phyloP scores from a whole-genome alignment of 495 filamentous ascomycete species.

The Ramalina peruviana region DNA sequence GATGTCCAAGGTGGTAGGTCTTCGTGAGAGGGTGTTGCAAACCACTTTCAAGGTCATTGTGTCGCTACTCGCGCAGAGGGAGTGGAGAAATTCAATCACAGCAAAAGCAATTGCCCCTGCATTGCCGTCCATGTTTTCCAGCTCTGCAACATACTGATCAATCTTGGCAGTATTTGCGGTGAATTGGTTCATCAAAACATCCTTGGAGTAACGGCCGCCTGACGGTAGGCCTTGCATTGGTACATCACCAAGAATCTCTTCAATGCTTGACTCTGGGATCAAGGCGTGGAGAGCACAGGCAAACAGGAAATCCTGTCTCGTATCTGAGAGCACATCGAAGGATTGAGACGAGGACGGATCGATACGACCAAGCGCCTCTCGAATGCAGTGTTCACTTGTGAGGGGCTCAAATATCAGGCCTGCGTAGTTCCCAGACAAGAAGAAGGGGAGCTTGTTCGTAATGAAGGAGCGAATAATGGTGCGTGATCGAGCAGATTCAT shows the following conservation, averaged over 20 bases:
- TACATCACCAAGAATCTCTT: slow-evolving; percentile 69
- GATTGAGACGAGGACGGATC: slow-evolving; percentile 69
- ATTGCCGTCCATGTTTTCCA: slow-evolving; percentile 92
- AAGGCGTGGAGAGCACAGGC: slow-evolving; percentile 77
- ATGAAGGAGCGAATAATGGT: slow-evolving; percentile 81
- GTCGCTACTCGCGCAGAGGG: slow-evolving; percentile 68
- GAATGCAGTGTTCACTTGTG: slow-evolving; percentile 64
- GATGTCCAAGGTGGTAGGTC: slow-evolving; percentile 66
- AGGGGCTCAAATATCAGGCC: slow-evolving; percentile 48
- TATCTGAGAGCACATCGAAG: slow-evolving; percentile 71
- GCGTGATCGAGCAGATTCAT: slow-evolving; percentile 54
- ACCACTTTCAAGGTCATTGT: slow-evolving; percentile 82
- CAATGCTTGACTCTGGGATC: slow-evolving; percentile 63
- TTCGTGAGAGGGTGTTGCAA: slow-evolving; percentile 66
- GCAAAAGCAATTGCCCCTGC: slow-evolving; percentile 77
- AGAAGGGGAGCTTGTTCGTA: slow-evolving; percentile 79
- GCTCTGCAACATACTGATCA: slow-evolving; percentile 59
- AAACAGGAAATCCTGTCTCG: slow-evolving; percentile 84
- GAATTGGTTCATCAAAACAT: slow-evolving; percentile 62
- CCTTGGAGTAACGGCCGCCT: slow-evolving; percentile 60
- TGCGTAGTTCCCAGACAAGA: slow-evolving; percentile 49
- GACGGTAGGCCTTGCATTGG: slow-evolving; percentile 69
- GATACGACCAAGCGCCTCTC: slow-evolving; percentile 58
- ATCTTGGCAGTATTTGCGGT: slow-evolving; percentile 54
- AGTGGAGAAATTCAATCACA: slow-evolving; percentile 68